Percentiles rank a stretch among this genome's conserved stretches.
phyloP scores from a whole-genome alignment of 2,329 filamentous ascomycete species.

The Monilinia laxa region DNA sequence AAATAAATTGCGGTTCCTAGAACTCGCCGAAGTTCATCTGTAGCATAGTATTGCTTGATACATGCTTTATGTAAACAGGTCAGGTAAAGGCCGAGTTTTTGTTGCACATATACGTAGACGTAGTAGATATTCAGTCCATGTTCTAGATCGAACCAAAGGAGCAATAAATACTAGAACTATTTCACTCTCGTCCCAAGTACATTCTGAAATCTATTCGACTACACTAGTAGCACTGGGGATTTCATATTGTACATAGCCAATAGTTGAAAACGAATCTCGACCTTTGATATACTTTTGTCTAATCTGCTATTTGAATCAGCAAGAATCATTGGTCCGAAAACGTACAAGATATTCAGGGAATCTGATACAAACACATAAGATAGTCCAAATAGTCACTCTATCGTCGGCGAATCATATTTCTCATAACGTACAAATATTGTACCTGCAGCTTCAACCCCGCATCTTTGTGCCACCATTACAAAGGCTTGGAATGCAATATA shows the following conservation, averaged over 20 bases:
- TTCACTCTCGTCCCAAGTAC: background rate
- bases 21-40: background rate
- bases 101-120: background rate
- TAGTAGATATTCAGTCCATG: background rate
- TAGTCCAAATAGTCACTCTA: background rate
- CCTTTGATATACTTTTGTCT: background rate
- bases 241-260: background rate
- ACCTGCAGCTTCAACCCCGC: conserved; percentile 23
- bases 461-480: conserved; percentile 17
- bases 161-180: too few species aligned
- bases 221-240: background rate
- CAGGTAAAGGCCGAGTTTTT: background rate
- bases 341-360: too few species aligned
- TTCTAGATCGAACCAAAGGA: background rate
- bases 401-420: background rate
- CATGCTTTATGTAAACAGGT: background rate
- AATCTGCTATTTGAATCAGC: background rate
- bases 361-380: too few species aligned
- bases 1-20: background rate
- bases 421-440: conserved; percentile 4
- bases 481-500: conserved; percentile 12
- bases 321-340: background rate
- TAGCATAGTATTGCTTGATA: background rate
- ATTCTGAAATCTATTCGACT: background rate
- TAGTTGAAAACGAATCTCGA: background rate